Evolutionary conservation across 2,329 filamentous ascomycete species (phyloP).

Genomic region (Sporothrix curviconia): DNA sequence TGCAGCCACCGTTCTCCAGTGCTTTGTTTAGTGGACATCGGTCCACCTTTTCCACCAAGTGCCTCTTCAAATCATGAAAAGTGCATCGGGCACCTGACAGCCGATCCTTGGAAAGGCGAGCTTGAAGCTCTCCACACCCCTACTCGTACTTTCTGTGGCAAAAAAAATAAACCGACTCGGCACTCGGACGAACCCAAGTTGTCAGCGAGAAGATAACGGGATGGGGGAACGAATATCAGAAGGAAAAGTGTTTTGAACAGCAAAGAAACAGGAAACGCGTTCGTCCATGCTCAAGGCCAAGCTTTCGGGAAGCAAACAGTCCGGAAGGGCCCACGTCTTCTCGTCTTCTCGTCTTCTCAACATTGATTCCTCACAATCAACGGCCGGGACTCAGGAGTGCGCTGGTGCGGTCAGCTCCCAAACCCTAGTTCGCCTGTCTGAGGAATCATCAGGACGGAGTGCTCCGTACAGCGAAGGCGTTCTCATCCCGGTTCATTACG

Average conservation of each 20-base stretch:
- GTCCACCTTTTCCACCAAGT: no score
- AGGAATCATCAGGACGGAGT: not conserved
- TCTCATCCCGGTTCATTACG: not conserved
- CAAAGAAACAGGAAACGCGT: not conserved
- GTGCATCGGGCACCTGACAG: not conserved
- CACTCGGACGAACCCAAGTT: constrained; percentile 4
- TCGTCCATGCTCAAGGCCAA: not conserved
- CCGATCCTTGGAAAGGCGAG: not conserved
- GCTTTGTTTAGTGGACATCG: no score
- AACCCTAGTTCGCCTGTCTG: not conserved
- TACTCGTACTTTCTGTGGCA: not conserved
- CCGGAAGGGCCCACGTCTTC: not conserved
- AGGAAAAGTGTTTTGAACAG: not conserved
- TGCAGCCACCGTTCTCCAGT: no score
- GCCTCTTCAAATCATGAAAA: no score
- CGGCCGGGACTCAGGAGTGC: not conserved
- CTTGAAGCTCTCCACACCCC: not conserved
- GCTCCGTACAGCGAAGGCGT: not conserved
- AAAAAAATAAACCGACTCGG: not conserved
- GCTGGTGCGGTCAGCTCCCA: no score
- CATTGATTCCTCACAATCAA: no score
- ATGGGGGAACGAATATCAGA: not conserved
- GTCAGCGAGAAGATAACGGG: not conserved
- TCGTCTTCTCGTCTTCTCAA: not conserved
- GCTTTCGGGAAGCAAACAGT: not conserved